Conservation (phyloP, 2,329 filamentous ascomycete genomes). For the Colletotrichum melonis region DNA sequence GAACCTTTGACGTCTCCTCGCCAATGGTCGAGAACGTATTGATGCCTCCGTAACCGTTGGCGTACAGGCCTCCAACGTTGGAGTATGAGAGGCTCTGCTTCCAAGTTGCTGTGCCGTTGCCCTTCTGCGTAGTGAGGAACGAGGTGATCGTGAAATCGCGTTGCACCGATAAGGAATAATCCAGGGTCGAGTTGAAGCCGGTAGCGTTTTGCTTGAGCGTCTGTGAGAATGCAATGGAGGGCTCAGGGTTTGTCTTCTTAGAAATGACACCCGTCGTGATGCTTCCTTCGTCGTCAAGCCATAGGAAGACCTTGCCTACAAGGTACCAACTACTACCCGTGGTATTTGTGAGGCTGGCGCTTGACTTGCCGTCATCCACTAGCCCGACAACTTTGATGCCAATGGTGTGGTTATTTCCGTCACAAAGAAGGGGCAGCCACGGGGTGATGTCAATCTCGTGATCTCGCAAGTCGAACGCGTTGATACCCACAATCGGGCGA, state of each 20-base stretch:
- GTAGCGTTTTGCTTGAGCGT: conserved; percentile 56
- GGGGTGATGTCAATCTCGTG: conserved; percentile 86
- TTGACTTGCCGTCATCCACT: conserved; percentile 60
- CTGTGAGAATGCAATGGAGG: conserved; percentile 62
- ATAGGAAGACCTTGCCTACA: conserved; percentile 83
- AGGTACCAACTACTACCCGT: conserved; percentile 78
- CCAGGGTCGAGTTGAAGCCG: conserved; percentile 69
- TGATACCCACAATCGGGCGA: conserved; percentile 81
- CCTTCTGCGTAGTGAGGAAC: conserved; percentile 59
- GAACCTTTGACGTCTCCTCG: conserved; percentile 38
- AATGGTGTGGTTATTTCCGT: conserved; percentile 74
- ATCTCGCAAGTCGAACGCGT: conserved; percentile 82
- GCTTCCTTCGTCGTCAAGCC: conserved; percentile 65
- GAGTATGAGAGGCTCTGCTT: conserved; percentile 66
- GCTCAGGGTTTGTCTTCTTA: conserved; percentile 44
- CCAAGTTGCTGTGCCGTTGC: conserved; percentile 60
- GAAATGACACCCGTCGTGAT: conserved; percentile 62
- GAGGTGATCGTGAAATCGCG: conserved; percentile 67
- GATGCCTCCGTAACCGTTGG: conserved; percentile 38
- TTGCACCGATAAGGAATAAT: conserved; percentile 66
- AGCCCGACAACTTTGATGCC: conserved; percentile 76
- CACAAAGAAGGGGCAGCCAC: conserved; percentile 76
- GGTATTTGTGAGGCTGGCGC: conserved; percentile 60
- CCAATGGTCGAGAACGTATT: conserved; percentile 46
- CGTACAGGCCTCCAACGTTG: conserved; percentile 58